A percentile compares a stretch with the other conserved stretches of the same genome.
Evolutionary conservation across 2,329 filamentous ascomycete genomes (phyloP).

Genomic region (Passalora sequoiae): DNA sequence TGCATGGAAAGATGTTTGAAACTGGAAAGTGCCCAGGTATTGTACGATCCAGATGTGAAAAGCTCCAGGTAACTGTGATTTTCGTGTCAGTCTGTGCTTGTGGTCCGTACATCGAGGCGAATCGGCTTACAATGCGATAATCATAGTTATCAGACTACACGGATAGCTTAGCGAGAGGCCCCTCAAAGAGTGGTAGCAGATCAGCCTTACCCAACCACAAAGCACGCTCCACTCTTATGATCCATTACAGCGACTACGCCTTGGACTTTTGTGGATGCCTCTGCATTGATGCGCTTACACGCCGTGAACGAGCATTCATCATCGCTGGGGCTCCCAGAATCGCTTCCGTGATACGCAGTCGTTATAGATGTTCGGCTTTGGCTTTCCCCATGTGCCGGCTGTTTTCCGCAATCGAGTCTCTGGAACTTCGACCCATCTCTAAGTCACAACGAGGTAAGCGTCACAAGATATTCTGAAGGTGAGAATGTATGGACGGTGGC

Average conservation of each 20-base stretch:
- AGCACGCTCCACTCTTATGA: not conserved
- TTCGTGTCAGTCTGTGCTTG: not conserved
- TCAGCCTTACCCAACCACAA: not conserved
- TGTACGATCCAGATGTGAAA: conserved; percentile 23
- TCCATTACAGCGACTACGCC: not conserved
- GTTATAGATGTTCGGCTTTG: no score
- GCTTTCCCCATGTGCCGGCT: no score
- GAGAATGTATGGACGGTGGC: no score
- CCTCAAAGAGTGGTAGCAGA: not conserved
- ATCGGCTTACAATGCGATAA: not conserved
- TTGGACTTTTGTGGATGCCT: not conserved
- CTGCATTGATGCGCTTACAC: not conserved
- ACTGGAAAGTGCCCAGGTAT: conserved; percentile 38
- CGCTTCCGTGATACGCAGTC: no score
- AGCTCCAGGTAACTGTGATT: not conserved
- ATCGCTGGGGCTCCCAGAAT: not conserved
- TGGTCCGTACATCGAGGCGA: no score
- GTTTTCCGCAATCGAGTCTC: no score
- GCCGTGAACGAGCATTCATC: not conserved
- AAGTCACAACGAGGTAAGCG: no score
- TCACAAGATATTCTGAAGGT: no score
- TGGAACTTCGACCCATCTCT: no score
- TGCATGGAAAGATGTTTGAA: conserved; percentile 35
- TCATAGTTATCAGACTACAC: not conserved
- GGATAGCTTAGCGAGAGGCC: not conserved